Conservation (phyloP, 1,139 yeast genomes). For the Kodamaea sp. region DNA sequence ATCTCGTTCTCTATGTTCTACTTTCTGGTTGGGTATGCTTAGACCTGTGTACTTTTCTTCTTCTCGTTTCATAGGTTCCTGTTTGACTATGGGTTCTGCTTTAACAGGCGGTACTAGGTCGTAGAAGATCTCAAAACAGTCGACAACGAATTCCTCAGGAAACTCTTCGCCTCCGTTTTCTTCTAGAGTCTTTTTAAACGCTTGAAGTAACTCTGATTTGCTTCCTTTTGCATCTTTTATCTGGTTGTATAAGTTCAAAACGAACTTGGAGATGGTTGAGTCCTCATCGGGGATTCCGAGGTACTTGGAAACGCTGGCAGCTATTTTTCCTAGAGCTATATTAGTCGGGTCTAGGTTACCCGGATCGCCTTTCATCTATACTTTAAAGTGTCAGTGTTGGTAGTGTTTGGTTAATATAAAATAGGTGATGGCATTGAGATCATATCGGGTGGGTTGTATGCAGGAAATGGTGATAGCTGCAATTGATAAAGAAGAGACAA, state of each 20-base stretch:
- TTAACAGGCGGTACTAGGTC: conserved; percentile 2
- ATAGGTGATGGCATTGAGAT: too few relatives aligned
- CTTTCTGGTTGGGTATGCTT: conserved; percentile 15
- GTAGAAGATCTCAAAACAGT: conserved; percentile 26
- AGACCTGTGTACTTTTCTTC: conserved; percentile 17
- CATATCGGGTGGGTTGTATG: too few relatives aligned
- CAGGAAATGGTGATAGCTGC: too few relatives aligned
- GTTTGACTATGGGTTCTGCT: conserved; percentile 10
- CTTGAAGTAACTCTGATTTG: conserved; percentile 19
- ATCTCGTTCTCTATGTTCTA: neutral
- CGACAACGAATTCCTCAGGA: conserved; percentile 43
- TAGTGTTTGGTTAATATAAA: too few relatives aligned
- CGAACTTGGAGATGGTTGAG: conserved; percentile 56
- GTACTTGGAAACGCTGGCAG: conserved; percentile 7
- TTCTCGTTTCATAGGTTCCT: conserved; percentile 4
- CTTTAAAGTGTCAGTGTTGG: too few relatives aligned
- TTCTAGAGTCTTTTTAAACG: conserved; percentile 44
- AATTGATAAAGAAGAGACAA: too few relatives aligned
- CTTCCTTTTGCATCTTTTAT: conserved; percentile 6
- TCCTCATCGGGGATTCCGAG: conserved; percentile 33
- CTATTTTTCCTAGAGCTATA: neutral
- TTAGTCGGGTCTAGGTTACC: too few relatives aligned
- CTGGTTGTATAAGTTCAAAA: conserved; percentile 46
- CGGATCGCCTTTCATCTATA: too few relatives aligned
- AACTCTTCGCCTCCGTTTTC: conserved; percentile 70